Evolutionary conservation across 495 filamentous ascomycete genomes (phyloP).

Genomic region (Aspergillus steynii): DNA sequence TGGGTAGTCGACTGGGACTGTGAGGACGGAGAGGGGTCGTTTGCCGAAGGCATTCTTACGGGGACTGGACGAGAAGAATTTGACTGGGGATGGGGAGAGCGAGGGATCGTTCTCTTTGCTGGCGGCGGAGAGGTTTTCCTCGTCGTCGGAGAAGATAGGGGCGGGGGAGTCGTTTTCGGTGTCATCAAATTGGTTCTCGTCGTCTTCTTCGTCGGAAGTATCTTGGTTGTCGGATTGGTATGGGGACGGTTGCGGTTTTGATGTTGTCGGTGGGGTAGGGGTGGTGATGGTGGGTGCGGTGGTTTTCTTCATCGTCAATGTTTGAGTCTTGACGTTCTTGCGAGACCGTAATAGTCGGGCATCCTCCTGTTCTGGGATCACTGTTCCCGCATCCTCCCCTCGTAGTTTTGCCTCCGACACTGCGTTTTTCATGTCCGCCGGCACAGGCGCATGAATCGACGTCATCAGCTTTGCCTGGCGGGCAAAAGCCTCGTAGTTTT

Average conservation of each 20-base stretch:
- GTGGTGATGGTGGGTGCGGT: constrained; percentile 9
- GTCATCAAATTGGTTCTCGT: constrained; percentile 6
- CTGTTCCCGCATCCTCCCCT: constrained; percentile 53
- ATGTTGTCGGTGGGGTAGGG: constrained; percentile 10
- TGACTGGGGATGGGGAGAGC: constrained; percentile 40
- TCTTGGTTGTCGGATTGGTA: constrained; percentile 9
- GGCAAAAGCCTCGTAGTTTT: constrained; percentile 62
- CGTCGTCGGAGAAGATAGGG: constrained; percentile 22
- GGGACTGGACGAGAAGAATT: constrained; percentile 29
- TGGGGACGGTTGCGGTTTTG: constrained; percentile 5
- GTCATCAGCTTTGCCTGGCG: constrained; percentile 67
- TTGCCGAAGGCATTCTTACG: constrained; percentile 40
- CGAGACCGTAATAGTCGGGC: constrained; percentile 21
- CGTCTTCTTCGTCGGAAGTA: constrained; percentile 7
- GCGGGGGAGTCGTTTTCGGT: constrained; percentile 1
- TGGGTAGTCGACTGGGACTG: constrained; percentile 28
- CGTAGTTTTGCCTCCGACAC: constrained; percentile 58
- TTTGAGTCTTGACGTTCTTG: constrained; percentile 27
- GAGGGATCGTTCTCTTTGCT: constrained; percentile 56
- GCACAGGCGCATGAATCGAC: constrained; percentile 62
- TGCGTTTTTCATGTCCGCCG: constrained; percentile 38
- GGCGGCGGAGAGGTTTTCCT: constrained; percentile 31
- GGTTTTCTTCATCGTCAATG: constrained; percentile 29
- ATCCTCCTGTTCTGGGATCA: constrained; percentile 22
- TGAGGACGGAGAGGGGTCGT: constrained; percentile 44